These are phyloP conservation scores for Geotrichum citri-aurantii DNA, from an alignment of 1,139 yeast genomes.

Conservation along the genomic window DNA sequence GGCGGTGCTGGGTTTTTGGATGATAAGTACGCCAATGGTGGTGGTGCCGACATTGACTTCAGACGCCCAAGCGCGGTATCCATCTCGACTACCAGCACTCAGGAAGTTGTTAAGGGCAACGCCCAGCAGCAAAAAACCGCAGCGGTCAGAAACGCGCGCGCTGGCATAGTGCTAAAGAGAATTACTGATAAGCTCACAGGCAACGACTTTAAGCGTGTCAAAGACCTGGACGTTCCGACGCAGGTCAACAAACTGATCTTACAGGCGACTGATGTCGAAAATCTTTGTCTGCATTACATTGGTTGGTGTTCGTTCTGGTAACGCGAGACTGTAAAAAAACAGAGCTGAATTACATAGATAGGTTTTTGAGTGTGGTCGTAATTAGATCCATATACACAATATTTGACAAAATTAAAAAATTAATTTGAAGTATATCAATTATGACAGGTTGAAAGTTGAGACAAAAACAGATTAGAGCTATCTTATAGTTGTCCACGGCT, in stretches of 20 bases:
- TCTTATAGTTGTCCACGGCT: not conserved
- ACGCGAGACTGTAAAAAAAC: not conserved
- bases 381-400: too few relatives aligned
- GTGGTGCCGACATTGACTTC: slow-evolving; percentile 3
- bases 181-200: slow-evolving; percentile 92
- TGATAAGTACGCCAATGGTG: slow-evolving; percentile 2
- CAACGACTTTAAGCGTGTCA: slow-evolving; percentile 72
- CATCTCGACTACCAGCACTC: not conserved
- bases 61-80: slow-evolving; percentile 10
- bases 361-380: too few relatives aligned
- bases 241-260: slow-evolving; percentile 93
- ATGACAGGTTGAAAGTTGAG: too few relatives aligned
- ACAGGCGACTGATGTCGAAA: slow-evolving; percentile 95
- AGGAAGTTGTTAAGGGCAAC: not conserved
- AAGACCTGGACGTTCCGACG: slow-evolving; percentile 71
- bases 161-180: slow-evolving; percentile 81
- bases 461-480: not conserved
- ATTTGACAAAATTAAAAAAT: not conserved
- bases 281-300: slow-evolving; percentile 90
- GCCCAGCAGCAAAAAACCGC: slow-evolving; percentile 51
- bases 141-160: slow-evolving; percentile 73
- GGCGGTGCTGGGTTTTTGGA: slow-evolving; percentile 11
- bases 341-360: too few relatives aligned
- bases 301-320: slow-evolving; percentile 99
- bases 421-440: not conserved